These are phyloP conservation scores for Stemphylium lycopersici DNA, from an alignment of 2,329 filamentous ascomycete species.

Conservation along the genomic window DNA sequence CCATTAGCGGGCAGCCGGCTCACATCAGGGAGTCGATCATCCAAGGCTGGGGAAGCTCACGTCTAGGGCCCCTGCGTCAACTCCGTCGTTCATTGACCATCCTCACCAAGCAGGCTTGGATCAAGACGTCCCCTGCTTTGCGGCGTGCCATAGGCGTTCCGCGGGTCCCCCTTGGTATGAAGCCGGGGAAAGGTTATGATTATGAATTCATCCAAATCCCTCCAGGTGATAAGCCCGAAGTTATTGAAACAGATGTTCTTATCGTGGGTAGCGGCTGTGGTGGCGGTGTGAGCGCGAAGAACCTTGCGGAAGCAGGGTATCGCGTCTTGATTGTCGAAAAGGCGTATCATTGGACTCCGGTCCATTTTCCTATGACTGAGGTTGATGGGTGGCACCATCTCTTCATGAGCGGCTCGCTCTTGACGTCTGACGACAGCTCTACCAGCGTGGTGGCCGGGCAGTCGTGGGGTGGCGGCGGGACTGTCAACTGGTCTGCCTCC, in stretches of 20 bases:
- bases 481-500: slow-evolving; percentile 80
- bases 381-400: slow-evolving; percentile 66
- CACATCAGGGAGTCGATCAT: slow-evolving; percentile 67
- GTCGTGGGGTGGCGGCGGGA: slow-evolving; percentile 84
- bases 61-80: slow-evolving; percentile 60
- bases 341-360: slow-evolving; percentile 74
- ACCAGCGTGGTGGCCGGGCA: slow-evolving; percentile 70
- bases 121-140: slow-evolving; percentile 63
- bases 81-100: slow-evolving; percentile 63
- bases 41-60: slow-evolving; percentile 65
- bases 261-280: slow-evolving; percentile 89
- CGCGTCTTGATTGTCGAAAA: slow-evolving; percentile 83
- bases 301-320: slow-evolving; percentile 76
- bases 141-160: slow-evolving; percentile 63
- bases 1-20: slow-evolving; percentile 66
- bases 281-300: slow-evolving; percentile 80
- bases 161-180: slow-evolving; percentile 62
- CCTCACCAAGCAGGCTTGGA: slow-evolving; percentile 62
- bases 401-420: slow-evolving; percentile 71
- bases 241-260: slow-evolving; percentile 78
- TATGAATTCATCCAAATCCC: slow-evolving; percentile 70
- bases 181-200: slow-evolving; percentile 58
- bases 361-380: slow-evolving; percentile 76
- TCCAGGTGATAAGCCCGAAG: slow-evolving; percentile 59
- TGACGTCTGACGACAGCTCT: slow-evolving; percentile 57